These are phyloP conservation scores for Musa balbisiana DNA, from an alignment of 202 grass and related monocot genomes.

Conservation along the genomic window DNA sequence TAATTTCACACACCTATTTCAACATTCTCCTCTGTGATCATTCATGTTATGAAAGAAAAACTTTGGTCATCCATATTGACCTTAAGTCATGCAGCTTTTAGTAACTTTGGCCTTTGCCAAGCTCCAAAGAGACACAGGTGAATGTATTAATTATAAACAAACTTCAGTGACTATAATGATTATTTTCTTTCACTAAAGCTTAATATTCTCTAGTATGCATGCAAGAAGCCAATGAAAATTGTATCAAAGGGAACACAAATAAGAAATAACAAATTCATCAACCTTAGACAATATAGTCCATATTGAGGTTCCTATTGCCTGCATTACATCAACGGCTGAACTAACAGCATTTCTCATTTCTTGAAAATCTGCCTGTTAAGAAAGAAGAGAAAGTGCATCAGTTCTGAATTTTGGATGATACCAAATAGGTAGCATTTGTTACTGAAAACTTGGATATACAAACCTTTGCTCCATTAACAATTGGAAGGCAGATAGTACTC, in stretches of 20 bases:
- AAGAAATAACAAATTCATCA: not conserved
- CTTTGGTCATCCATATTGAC: too few species aligned
- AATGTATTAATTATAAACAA: not conserved
- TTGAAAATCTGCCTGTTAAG: slow-evolving; percentile 45
- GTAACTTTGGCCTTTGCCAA: too few species aligned
- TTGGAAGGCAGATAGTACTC: slow-evolving; percentile 45
- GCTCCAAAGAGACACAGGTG: too few species aligned
- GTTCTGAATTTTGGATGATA: slow-evolving; percentile 1
- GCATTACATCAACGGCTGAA: slow-evolving; percentile 60
- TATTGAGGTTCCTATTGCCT: slow-evolving; percentile 44
- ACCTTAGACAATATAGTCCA: slow-evolving; percentile 42
- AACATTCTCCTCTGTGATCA: too few species aligned
- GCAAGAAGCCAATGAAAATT: not conserved
- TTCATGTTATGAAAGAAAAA: too few species aligned
- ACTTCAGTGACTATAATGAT: not conserved
- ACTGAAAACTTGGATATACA: not conserved
- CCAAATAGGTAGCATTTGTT: not conserved
- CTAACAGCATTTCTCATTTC: slow-evolving; percentile 40
- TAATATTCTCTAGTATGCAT: not conserved
- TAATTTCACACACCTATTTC: too few species aligned
- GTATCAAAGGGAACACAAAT: not conserved
- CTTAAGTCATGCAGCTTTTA: not conserved
- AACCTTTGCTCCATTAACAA: slow-evolving; percentile 51
- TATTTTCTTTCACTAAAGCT: not conserved
- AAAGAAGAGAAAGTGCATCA: slow-evolving; percentile 2